Evolutionary conservation across 106 monocot species (phyloP), one percentile per base, ranked within the genome.

Genomic region (Dendrobium officinale): DNA sequence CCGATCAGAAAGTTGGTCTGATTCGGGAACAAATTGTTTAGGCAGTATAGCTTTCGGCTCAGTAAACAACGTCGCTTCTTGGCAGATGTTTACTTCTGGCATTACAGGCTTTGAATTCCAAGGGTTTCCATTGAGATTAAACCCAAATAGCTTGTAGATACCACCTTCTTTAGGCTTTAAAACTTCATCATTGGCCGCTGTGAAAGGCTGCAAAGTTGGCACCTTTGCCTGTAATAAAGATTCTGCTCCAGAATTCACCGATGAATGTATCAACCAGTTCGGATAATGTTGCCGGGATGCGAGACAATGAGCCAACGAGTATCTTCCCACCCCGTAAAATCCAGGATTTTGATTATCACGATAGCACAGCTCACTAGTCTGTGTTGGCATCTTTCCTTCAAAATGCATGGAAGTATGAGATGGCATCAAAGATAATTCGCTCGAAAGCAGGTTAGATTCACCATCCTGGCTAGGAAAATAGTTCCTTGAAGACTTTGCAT

Each of bases 91-190:
- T 58, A 42, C 64, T 2, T 77, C 78, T 8, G 73, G 49, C 24
- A 61, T 75, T 48, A 55, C 42, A 15, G 43, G 64, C 5, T 87
- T 80, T 55, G 77, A 79, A 48, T 80, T 11, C 59, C 79, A 1
- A 73, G 81, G 81, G 9, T 74, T 87, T 42, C 73, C 75, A 40
- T 85, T 85, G 7, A 99, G 82, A 80, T 91, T 81, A 78, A 95
- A 85, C 15, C 98, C 98, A 87, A 99, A 99, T 31, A 99, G 87
- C 79, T 93, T 99, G 78, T 81, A 99, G 72, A 77, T 88, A 11
- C 81, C 77, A 54, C 77, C 75, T 42, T 75, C 83, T 67, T 91
- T 79, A 11, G 83, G 40, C 73, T 79, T 85, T 41, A 41, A 77
- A 20, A 67, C 49, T 27, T 89, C 87, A 48, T 29, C 73, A 4